These are phyloP conservation scores for Trichophyton rubrum DNA, from an alignment of 2,329 filamentous ascomycete species.

Conservation along the genomic window DNA sequence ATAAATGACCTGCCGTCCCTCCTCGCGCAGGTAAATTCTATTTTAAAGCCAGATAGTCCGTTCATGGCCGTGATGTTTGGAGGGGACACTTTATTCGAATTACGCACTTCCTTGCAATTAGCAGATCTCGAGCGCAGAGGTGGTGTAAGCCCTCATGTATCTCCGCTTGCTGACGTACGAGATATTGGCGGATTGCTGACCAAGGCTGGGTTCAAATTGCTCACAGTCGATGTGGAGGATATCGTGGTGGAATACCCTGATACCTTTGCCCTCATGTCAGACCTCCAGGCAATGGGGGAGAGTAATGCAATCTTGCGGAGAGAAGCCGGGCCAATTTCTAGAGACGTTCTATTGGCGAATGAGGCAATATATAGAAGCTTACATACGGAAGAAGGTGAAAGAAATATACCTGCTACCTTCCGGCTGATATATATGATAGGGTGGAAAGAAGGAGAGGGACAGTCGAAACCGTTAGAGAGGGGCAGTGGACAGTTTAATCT, in stretches of 20 bases:
- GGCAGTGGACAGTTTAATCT: conserved; percentile 80
- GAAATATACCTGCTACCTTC: conserved; percentile 71
- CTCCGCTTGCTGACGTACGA: conserved; percentile 78
- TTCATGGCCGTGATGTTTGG: conserved; percentile 96
- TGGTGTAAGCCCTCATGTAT: conserved; percentile 84
- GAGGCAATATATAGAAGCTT: conserved; percentile 81
- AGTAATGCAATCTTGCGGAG: conserved; percentile 77
- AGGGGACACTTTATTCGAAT: conserved; percentile 84
- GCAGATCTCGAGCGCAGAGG: conserved; percentile 82
- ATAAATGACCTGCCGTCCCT: conserved; percentile 88
- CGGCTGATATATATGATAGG: conserved; percentile 97
- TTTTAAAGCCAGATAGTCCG: conserved; percentile 79
- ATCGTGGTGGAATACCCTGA: conserved; percentile 91
- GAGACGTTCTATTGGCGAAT: conserved; percentile 74
- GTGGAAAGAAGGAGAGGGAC: conserved; percentile 74
- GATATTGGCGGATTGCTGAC: conserved; percentile 82
- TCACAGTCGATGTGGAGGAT: conserved; percentile 95
- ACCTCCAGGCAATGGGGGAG: conserved; percentile 94
- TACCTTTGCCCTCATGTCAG: conserved; percentile 79
- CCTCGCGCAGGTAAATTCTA: conserved; percentile 68
- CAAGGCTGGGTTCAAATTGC: conserved; percentile 81
- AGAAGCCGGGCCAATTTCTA: conserved; percentile 62
- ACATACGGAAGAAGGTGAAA: conserved; percentile 63
- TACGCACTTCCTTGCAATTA: conserved; percentile 83
- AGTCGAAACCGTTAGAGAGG: conserved; percentile 65